A percentile compares a stretch with the other conserved stretches of the same genome.
phyloP scores from a whole-genome alignment of 2,329 filamentous ascomycete genomes.

The Alternaria sp. region DNA sequence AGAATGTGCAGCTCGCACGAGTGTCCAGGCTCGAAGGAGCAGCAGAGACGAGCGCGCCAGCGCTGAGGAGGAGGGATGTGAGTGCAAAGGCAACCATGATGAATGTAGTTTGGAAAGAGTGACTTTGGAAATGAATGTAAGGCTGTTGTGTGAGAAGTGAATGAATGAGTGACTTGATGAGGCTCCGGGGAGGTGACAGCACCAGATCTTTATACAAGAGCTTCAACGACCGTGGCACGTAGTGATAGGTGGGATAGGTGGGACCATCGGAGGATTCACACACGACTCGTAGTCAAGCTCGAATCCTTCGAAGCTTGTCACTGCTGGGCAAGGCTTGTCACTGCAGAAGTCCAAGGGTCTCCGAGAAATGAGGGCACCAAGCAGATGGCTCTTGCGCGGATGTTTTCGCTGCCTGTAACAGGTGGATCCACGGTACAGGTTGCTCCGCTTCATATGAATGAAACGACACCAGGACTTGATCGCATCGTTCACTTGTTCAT shows the following conservation, averaged over 20 bases:
- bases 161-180: conserved; percentile 7
- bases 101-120: conserved; percentile 13
- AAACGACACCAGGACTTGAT: neutral
- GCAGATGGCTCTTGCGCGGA: neutral
- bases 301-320: conserved; percentile 8
- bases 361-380: conserved; percentile 7
- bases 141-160: conserved; percentile 7
- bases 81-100: conserved; percentile 35
- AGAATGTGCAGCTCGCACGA: conserved; percentile 63
- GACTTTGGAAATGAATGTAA: conserved; percentile 20
- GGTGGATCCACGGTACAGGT: neutral
- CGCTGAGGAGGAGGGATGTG: conserved; percentile 33
- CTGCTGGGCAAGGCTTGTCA: conserved; percentile 15
- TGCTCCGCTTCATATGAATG: conserved; percentile 1
- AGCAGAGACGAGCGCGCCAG: conserved; percentile 42
- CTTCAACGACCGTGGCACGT: neutral
- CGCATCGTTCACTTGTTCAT: neutral
- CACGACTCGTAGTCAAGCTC: neutral
- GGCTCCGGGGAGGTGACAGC: conserved; percentile 3
- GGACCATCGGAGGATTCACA: neutral
- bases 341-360: neutral
- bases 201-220: conserved; percentile 26
- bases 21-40: conserved; percentile 40
- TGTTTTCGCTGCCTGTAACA: neutral
- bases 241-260: neutral